A percentile compares a stretch with the other conserved stretches of the same genome.
These are phyloP conservation scores for Lactifluus rugatus DNA, from an alignment of 768 basidiomycete genomes.

Conservation along the genomic window DNA sequence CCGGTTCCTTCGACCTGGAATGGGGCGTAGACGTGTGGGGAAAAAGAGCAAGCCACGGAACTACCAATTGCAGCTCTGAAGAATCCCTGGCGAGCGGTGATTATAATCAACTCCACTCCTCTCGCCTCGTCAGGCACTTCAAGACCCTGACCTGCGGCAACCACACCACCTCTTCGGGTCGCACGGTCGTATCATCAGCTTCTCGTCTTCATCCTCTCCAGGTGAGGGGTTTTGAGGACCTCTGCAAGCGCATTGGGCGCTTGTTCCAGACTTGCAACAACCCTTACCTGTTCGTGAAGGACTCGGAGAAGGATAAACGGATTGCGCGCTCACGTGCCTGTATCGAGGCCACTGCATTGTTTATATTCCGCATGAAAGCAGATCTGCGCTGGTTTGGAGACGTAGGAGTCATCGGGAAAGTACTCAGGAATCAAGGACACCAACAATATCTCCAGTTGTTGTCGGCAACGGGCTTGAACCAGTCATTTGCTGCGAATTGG, in stretches of 20 bases:
- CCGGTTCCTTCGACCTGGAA: conserved; percentile 5
- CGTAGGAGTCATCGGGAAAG: neutral
- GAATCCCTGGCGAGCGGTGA: neutral
- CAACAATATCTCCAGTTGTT: neutral
- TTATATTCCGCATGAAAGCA: conserved; percentile 5
- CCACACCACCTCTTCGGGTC: too few relatives aligned
- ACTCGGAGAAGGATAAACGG: neutral
- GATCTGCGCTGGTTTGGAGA: conserved; percentile 5
- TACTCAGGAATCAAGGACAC: conserved; percentile 5
- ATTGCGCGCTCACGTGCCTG: conserved; percentile 8
- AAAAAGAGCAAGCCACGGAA: neutral
- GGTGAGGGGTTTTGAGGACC: neutral
- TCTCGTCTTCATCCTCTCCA: neutral
- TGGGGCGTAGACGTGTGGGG: conserved; percentile 8
- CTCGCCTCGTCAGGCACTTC: too few relatives aligned
- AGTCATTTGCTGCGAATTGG: conserved; percentile 12
- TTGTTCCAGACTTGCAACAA: conserved; percentile 14
- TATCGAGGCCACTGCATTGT: conserved; percentile 6
- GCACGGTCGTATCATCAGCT: neutral
- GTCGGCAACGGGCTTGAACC: neutral
- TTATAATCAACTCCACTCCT: neutral
- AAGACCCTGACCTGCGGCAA: neutral
- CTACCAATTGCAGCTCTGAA: neutral
- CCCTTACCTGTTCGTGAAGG: neutral
- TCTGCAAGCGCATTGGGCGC: conserved; percentile 3